Evolutionary conservation across 257 asterid species (phyloP).

Genomic region (Craterostigma plantagineum): DNA sequence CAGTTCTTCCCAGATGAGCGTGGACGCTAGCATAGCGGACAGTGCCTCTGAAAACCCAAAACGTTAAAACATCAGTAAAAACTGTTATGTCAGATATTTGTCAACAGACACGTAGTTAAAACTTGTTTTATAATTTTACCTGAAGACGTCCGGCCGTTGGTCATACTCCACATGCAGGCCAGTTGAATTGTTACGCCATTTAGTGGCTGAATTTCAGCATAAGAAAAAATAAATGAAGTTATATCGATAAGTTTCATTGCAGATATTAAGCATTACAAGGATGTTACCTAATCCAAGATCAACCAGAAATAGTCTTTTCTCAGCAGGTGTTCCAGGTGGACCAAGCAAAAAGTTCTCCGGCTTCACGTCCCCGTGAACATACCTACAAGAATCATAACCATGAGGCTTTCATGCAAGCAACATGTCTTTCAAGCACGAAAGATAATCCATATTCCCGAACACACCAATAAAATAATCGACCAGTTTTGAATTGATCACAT

Average conservation of each 20-base stretch:
- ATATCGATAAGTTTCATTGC: too few relatives aligned
- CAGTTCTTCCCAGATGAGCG: constrained; percentile 51
- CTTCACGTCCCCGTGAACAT: constrained; percentile 68
- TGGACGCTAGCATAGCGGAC: constrained; percentile 49
- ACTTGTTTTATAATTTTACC: constrained; percentile 15
- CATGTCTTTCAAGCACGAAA: background rate
- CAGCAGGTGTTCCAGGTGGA: constrained; percentile 59
- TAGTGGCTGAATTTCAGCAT: constrained; percentile 29
- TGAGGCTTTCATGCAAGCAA: too few relatives aligned
- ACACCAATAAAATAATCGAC: background rate
- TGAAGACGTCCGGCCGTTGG: constrained; percentile 64
- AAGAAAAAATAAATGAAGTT: background rate
- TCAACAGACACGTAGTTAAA: background rate
- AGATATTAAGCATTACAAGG: too few relatives aligned
- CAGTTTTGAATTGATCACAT: too few relatives aligned
- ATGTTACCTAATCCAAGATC: constrained; percentile 61
- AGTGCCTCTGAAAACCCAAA: constrained; percentile 36
- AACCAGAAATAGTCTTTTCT: constrained; percentile 51
- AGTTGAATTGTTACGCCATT: constrained; percentile 50
- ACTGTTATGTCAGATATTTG: background rate
- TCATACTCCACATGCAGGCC: constrained; percentile 61
- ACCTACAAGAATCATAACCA: too few relatives aligned
- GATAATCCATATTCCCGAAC: background rate
- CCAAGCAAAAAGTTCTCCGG: constrained; percentile 77
- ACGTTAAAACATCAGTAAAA: too few relatives aligned